Percentiles rank a stretch among this genome's conserved stretches.
Evolutionary conservation across 1,139 yeast genomes (phyloP).

Genomic region (Debaryomycetaceae sp.): DNA sequence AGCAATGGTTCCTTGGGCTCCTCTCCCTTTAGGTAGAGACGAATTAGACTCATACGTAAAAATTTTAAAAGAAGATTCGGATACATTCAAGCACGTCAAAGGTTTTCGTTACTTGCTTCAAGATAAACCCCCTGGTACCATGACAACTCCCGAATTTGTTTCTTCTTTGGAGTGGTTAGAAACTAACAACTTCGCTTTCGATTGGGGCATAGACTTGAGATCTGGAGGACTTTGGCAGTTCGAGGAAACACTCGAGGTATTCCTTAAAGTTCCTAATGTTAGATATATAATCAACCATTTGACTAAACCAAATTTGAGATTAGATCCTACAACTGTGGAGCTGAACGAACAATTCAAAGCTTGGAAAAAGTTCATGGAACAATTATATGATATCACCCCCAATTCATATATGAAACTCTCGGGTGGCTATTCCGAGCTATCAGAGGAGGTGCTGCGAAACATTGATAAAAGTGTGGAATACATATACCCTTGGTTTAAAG

Average conservation of each 20-base stretch:
- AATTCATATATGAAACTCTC: slow-evolving; percentile 34
- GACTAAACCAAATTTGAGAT: slow-evolving; percentile 31
- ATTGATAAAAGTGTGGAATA: slow-evolving; percentile 12
- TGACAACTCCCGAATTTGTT: slow-evolving; percentile 21
- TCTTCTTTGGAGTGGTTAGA: slow-evolving; percentile 30
- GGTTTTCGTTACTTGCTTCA: slow-evolving; percentile 42
- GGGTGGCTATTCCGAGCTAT: slow-evolving; percentile 40
- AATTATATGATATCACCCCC: slow-evolving; percentile 17
- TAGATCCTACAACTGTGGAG: slow-evolving; percentile 9
- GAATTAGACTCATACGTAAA: slow-evolving; percentile 8
- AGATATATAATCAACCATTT: slow-evolving; percentile 36
- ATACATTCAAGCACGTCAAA: slow-evolving; percentile 12
- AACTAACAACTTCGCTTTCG: slow-evolving; percentile 24
- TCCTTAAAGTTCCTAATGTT: slow-evolving; percentile 17
- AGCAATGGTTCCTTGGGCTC: slow-evolving; percentile 17
- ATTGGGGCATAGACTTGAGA: slow-evolving; percentile 38
- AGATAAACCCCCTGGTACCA: slow-evolving; percentile 32
- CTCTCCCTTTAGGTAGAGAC: slow-evolving; percentile 13
- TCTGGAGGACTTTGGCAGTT: slow-evolving; percentile 37
- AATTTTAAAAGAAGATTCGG: slow-evolving; percentile 6
- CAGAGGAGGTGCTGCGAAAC: slow-evolving; percentile 10
- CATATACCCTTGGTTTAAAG: slow-evolving; percentile 29
- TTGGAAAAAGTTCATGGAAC: slow-evolving; percentile 20
- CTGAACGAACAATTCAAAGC: slow-evolving; percentile 5
- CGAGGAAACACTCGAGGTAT: slow-evolving; percentile 24